Base-by-base conservation (phyloP, 148 eudicot genomes). In the Spergularia marina region DNA sequence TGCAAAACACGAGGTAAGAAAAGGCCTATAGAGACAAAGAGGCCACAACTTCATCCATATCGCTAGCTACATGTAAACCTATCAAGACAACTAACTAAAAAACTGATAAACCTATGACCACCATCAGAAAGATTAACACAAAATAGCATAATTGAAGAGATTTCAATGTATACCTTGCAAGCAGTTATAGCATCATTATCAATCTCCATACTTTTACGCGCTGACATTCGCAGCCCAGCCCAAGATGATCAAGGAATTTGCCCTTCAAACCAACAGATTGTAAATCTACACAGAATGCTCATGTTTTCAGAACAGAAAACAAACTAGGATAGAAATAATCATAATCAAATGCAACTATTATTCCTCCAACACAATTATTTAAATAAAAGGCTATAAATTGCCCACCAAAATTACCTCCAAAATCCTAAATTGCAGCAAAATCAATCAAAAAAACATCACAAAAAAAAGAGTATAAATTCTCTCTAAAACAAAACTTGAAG, bases 141-240 rank as follows among this genome's bases (percentile, higher is more conserved):
- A 58, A 11, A 23, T 47, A 2, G 21, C 4, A 53, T 61, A 5
- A 39, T 40, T 10, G 44, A 52, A 71, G 23, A 25, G 30, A 72
- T 40, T 56, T 20, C 16, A 59, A 25, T 17, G 7, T 25, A 70
- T 69, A 80, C 82, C 82, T 75, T 75, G 74, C 78, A 75, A 70
- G 66, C 75, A 55, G 53, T 60, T 56, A 75, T 30, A 58, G 56
- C 53, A 55, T 80, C 75, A 23, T 51, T 56, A 70, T 80, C 79
- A 23, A 51, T 18, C 79, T 75, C 82, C 82, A 75, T 75, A 53
- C 8, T 65, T 40, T 68, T 12, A 69, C 65, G 14, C 30, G 14
- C 16, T 25, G 52, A 51, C 70, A 73, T 65, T 72, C 76, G 57
- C 57, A 67, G 57, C 57, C 47, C 56, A 51, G 20, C 71, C 17